A percentile compares a stretch with the other conserved stretches of the same genome.
Evolutionary conservation across 2,329 filamentous ascomycete genomes (phyloP).

Genomic region (Venturia carpophila): DNA sequence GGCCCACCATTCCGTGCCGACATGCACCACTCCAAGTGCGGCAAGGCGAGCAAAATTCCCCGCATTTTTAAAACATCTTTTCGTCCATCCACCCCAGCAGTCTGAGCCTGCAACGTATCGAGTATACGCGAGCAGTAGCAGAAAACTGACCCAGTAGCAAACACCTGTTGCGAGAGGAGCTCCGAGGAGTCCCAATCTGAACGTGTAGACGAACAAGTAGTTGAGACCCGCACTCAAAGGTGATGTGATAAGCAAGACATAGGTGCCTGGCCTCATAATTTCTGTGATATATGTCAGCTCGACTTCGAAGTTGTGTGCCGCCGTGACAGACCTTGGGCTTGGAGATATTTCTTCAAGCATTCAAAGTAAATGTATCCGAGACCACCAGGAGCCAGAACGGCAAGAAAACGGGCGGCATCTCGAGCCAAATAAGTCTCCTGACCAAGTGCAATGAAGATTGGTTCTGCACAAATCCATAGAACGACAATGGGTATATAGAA

Average conservation of each 20-base stretch:
- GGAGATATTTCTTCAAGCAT: slow-evolving; percentile 57
- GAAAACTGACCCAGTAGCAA: slow-evolving; percentile 78
- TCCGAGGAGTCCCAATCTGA: slow-evolving; percentile 65
- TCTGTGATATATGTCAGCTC: slow-evolving; percentile 30
- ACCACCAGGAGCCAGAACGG: slow-evolving; percentile 67
- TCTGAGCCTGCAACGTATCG: slow-evolving; percentile 61
- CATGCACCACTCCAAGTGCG: slow-evolving; percentile 67
- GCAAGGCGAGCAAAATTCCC: slow-evolving; percentile 67
- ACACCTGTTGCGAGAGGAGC: slow-evolving; percentile 76
- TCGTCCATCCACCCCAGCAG: slow-evolving; percentile 71
- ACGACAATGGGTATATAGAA: slow-evolving; percentile 68
- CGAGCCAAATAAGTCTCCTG: slow-evolving; percentile 71
- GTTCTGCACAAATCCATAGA: slow-evolving; percentile 68
- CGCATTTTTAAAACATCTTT: slow-evolving; percentile 57
- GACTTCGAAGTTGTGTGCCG: slow-evolving; percentile 2
- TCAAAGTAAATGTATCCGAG: slow-evolving; percentile 86
- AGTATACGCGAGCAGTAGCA: slow-evolving; percentile 66
- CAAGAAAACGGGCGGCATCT: slow-evolving; percentile 66
- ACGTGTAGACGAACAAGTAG: slow-evolving; percentile 63
- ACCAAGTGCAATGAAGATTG: slow-evolving; percentile 64
- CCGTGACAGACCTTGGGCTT: slow-evolving; percentile 43
- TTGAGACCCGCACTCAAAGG: slow-evolving; percentile 52
- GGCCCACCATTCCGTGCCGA: slow-evolving; percentile 91
- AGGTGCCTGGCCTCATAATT: slow-evolving; percentile 58
- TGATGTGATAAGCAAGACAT: slow-evolving; percentile 53